Conservation (phyloP, 2,329 filamentous ascomycete genomes). For the Botryotinia narcissicola region DNA sequence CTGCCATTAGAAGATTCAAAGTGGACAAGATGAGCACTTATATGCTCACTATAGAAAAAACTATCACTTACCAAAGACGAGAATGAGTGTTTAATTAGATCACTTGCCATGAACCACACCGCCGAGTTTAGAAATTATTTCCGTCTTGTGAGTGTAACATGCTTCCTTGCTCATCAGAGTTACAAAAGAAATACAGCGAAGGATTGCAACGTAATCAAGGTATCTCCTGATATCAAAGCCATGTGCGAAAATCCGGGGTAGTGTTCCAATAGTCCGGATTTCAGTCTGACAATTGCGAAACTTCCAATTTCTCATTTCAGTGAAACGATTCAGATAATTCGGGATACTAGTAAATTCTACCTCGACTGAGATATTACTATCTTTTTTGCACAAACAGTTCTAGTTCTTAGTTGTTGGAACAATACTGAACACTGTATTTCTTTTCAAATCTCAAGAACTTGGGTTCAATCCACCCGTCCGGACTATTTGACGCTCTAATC, state of each 20-base stretch:
- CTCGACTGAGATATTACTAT: background rate
- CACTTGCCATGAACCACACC: constrained; percentile 14
- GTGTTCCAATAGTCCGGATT: background rate
- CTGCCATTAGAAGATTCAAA: background rate
- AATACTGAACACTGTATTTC: background rate
- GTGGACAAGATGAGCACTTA: background rate
- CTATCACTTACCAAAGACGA: background rate
- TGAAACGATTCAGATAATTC: background rate
- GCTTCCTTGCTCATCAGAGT: background rate
- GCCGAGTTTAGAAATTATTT: background rate
- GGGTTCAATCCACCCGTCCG: background rate
- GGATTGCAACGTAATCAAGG: constrained; percentile 10
- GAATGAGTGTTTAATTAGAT: background rate
- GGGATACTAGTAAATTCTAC: background rate
- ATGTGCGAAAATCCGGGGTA: constrained; percentile 13
- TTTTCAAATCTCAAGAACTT: background rate
- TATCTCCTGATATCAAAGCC: constrained; percentile 16
- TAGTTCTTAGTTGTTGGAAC: background rate
- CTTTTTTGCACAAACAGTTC: background rate
- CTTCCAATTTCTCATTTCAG: background rate
- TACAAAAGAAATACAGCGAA: background rate
- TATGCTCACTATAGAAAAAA: background rate
- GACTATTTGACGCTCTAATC: background rate
- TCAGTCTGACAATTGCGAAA: background rate
- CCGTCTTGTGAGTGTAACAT: constrained; percentile 7